These are phyloP conservation scores for Diaporthe citriasiana DNA, from an alignment of 2,329 filamentous ascomycete species.

Conservation along the genomic window DNA sequence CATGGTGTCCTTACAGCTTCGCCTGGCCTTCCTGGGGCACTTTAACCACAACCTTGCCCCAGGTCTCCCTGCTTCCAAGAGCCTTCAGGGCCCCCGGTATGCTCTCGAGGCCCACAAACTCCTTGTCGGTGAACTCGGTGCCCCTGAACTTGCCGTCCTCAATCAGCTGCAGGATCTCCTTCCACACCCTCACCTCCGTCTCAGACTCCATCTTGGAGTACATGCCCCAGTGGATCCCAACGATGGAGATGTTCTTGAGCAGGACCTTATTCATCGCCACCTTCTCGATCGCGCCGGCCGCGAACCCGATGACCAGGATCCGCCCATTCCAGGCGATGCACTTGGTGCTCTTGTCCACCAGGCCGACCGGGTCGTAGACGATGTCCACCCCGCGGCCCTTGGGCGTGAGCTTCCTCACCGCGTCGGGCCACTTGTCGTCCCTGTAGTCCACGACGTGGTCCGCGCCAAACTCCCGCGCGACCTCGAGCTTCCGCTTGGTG, in stretches of 20 bases:
- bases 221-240: conserved; percentile 92
- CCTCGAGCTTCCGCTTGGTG: conserved; percentile 81
- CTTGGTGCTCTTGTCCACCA: conserved; percentile 90
- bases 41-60: conserved; percentile 96
- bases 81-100: conserved; percentile 83
- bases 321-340: conserved; percentile 95
- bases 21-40: conserved; percentile 77
- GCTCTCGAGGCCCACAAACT: conserved; percentile 85
- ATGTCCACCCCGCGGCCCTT: conserved; percentile 84
- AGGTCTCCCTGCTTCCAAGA: conserved; percentile 85
- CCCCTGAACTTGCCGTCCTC: conserved; percentile 82
- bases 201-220: conserved; percentile 82
- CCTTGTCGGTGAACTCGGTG: conserved; percentile 85
- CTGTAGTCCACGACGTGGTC: conserved; percentile 87
- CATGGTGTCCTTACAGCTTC: conserved; percentile 64
- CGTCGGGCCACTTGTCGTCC: conserved; percentile 71
- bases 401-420: conserved; percentile 84
- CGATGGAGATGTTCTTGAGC: conserved; percentile 91
- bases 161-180: conserved; percentile 84
- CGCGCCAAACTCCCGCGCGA: conserved; percentile 85
- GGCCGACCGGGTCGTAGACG: conserved; percentile 93
- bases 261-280: conserved; percentile 92
- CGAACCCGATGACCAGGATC: conserved; percentile 90
- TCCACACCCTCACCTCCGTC: conserved; percentile 81
- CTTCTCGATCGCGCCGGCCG: conserved; percentile 88